Conservation (phyloP, 2,329 filamentous ascomycete genomes). For the Sodiomyces alkalinus region DNA sequence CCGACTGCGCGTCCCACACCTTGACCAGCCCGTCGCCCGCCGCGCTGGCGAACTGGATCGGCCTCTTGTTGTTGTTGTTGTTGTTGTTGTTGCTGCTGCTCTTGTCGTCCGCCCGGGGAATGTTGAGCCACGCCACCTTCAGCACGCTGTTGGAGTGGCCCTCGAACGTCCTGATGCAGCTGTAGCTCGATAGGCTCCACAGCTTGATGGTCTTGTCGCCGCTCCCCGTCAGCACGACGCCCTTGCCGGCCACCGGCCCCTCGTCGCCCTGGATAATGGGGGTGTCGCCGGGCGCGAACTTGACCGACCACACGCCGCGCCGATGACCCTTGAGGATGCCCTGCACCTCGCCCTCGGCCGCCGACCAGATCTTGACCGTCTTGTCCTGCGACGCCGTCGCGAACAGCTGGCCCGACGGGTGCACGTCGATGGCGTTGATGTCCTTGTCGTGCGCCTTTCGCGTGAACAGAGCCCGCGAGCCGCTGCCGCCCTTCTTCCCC, state of each 20-base stretch:
- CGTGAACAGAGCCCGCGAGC: slow-evolving; percentile 60
- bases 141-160: slow-evolving; percentile 92
- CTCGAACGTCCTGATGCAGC: slow-evolving; percentile 84
- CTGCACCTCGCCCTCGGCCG: slow-evolving; percentile 75
- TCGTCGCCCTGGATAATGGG: slow-evolving; percentile 59
- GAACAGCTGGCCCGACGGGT: slow-evolving; percentile 61
- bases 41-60: slow-evolving; percentile 66
- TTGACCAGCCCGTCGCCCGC: slow-evolving; percentile 93
- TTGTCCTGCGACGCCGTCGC: slow-evolving; percentile 94
- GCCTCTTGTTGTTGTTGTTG: slow-evolving; percentile 43
- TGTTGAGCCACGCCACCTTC: slow-evolving; percentile 76
- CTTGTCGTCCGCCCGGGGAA: slow-evolving; percentile 30
- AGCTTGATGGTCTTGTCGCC: slow-evolving; percentile 94
- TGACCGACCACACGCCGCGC: slow-evolving; percentile 89
- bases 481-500: slow-evolving; percentile 32
- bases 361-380: slow-evolving; percentile 92
- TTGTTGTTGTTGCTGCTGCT: too few relatives aligned
- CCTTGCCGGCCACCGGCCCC: slow-evolving; percentile 59
- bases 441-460: slow-evolving; percentile 97
- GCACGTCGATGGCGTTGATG: slow-evolving; percentile 86
- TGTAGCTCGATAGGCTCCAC: slow-evolving; percentile 87
- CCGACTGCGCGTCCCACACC: slow-evolving; percentile 79
- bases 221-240: slow-evolving; percentile 75
- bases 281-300: slow-evolving; percentile 68
- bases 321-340: slow-evolving; percentile 87